A percentile compares a stretch with the other conserved stretches of the same genome.
Conservation (phyloP, 2,329 filamentous ascomycete genomes). For the Colletotrichum sp. region DNA sequence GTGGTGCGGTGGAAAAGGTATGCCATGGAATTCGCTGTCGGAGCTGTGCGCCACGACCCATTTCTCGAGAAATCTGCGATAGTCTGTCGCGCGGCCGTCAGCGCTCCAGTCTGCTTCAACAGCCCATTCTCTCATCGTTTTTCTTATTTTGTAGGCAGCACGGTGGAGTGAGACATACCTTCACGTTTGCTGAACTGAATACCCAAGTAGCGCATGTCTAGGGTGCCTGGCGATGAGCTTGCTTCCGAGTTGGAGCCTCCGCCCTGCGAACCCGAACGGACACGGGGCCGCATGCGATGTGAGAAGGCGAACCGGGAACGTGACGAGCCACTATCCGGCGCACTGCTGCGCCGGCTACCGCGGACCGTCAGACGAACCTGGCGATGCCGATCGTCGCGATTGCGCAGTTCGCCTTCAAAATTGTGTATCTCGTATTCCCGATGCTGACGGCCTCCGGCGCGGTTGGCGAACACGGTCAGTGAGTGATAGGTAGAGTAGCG, state of each 20-base stretch:
- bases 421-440: constrained; percentile 53
- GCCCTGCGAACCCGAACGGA: constrained; percentile 34
- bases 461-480: constrained; percentile 53
- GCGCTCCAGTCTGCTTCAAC: background rate
- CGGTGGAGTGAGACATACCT: constrained; percentile 36
- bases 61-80: constrained; percentile 49
- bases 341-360: constrained; percentile 45
- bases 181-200: constrained; percentile 54
- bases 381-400: constrained; percentile 50
- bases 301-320: constrained; percentile 47
- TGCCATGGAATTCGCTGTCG: constrained; percentile 50
- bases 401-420: constrained; percentile 53
- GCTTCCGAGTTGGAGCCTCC: constrained; percentile 25
- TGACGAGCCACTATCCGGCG: constrained; percentile 39
- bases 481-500: constrained; percentile 52
- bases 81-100: constrained; percentile 36
- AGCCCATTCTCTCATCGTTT: background rate
- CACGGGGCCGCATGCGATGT: constrained; percentile 45
- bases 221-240: constrained; percentile 24
- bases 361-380: constrained; percentile 48
- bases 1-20: constrained; percentile 49
- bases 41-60: constrained; percentile 52
- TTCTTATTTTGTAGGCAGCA: background rate
- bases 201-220: constrained; percentile 53
- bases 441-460: constrained; percentile 45